Conservation (phyloP, 1,284 basidiomycete genomes). For the Afroboletus lepidellus region DNA sequence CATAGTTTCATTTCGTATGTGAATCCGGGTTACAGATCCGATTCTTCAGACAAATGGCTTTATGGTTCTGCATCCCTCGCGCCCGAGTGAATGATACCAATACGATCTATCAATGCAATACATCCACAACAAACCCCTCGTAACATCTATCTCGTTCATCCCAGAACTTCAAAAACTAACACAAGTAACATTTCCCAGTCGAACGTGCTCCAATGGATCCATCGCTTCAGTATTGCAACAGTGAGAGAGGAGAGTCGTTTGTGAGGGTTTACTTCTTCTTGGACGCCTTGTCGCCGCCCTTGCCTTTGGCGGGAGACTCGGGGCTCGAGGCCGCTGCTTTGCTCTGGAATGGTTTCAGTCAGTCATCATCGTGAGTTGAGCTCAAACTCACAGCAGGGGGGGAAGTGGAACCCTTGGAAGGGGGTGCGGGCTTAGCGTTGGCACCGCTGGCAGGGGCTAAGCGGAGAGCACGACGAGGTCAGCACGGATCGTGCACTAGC, state of each 20-base stretch:
- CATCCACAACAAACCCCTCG: conserved; percentile 9
- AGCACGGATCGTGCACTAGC: background rate
- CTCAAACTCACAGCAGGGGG: conserved; percentile 26
- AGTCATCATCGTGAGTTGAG: background rate
- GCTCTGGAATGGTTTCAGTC: conserved; percentile 15
- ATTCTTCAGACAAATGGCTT: too few relatives aligned
- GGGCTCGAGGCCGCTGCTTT: conserved; percentile 21
- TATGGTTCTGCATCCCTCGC: too few relatives aligned
- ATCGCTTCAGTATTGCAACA: conserved; percentile 4
- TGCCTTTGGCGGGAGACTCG: conserved; percentile 30
- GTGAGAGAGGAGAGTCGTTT: background rate
- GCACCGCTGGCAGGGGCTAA: conserved; percentile 17
- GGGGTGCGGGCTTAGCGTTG: conserved; percentile 16
- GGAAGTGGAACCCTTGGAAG: conserved; percentile 24
- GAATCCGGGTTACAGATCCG: too few relatives aligned
- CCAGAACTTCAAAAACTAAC: conserved; percentile 2
- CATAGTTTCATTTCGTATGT: too few relatives aligned
- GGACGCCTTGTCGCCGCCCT: conserved; percentile 21
- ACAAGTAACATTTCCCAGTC: background rate
- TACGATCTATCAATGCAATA: background rate
- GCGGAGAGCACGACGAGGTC: conserved; percentile 2
- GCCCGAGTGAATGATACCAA: too few relatives aligned
- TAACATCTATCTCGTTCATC: background rate
- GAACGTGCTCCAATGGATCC: background rate
- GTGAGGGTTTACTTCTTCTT: conserved; percentile 32